phyloP scores from a whole-genome alignment of 352 stramenopile genomes.

The Phytophthora niederhauseri region DNA sequence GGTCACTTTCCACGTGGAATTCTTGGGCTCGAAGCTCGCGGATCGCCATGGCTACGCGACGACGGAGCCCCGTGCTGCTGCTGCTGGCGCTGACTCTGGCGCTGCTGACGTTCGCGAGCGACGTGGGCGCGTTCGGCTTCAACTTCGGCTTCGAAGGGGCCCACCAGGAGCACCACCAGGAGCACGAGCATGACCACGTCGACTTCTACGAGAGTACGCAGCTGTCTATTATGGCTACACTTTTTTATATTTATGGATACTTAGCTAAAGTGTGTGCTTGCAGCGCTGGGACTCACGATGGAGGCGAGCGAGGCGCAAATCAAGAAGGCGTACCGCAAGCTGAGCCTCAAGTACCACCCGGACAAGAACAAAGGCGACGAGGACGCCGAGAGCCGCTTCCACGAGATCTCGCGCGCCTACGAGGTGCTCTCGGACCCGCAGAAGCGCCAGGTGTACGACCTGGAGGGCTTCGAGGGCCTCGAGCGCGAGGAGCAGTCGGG shows the following conservation, averaged over 20 bases:
- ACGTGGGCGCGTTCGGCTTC: slow-evolving; percentile 52
- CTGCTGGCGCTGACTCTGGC: slow-evolving; percentile 34
- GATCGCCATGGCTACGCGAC: slow-evolving; percentile 33
- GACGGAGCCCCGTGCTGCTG: slow-evolving; percentile 34
- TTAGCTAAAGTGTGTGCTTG: slow-evolving; percentile 4
- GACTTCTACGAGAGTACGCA: slow-evolving; percentile 80
- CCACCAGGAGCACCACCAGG: slow-evolving; percentile 55
- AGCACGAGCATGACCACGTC: slow-evolving; percentile 60
- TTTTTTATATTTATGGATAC: neutral
- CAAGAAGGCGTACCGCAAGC: slow-evolving; percentile 95
- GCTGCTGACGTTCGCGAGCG: slow-evolving; percentile 37
- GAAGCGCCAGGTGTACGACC: slow-evolving; percentile 92
- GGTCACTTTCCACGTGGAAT: slow-evolving; percentile 37
- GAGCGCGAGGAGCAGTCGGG: slow-evolving; percentile 69
- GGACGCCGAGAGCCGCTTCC: slow-evolving; percentile 88
- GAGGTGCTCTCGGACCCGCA: slow-evolving; percentile 91
- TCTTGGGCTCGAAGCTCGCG: neutral
- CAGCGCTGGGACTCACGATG: slow-evolving; percentile 80
- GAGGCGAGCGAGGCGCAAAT: slow-evolving; percentile 90
- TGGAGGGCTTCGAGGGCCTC: slow-evolving; percentile 91
- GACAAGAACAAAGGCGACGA: slow-evolving; percentile 89
- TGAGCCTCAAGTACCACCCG: slow-evolving; percentile 97
- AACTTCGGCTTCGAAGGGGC: slow-evolving; percentile 54
- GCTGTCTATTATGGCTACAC: neutral
- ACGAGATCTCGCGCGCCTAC: slow-evolving; percentile 91